phyloP scores from a whole-genome alignment of 306 rosid genomes.

The Cicer pinnatifidum region DNA sequence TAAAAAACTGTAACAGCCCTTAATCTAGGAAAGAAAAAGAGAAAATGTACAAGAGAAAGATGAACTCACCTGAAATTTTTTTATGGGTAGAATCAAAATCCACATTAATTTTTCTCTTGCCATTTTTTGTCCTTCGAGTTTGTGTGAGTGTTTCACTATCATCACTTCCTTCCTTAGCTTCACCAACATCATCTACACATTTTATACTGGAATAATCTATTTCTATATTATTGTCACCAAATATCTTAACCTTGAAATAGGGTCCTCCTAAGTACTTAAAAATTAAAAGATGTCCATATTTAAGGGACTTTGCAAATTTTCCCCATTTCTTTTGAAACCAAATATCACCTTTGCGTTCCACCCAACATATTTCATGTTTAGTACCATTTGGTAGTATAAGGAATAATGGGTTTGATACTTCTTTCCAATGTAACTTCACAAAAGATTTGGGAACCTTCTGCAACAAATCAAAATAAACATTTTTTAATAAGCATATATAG shows the following conservation, averaged over 20 bases:
- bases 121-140: background rate
- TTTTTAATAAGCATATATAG: no score
- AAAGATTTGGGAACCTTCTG: background rate
- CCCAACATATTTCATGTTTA: background rate
- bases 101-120: background rate
- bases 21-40: no score
- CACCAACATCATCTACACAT: background rate
- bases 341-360: background rate
- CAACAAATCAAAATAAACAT: background rate
- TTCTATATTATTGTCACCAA: background rate
- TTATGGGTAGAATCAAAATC: background rate
- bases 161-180: background rate
- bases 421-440: background rate
- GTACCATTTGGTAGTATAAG: background rate
- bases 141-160: background rate
- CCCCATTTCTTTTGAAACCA: background rate
- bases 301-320: background rate
- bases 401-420: background rate
- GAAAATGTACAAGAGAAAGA: no score
- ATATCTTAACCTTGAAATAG: background rate
- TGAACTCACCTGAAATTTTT: background rate
- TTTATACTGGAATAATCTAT: background rate
- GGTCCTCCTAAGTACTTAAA: background rate
- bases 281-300: background rate
- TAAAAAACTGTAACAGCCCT: no score